A percentile compares a stretch with the other conserved stretches of the same genome.
phyloP scores from a whole-genome alignment of 1,284 basidiomycete genomes.

The Blastosporella zonata region DNA sequence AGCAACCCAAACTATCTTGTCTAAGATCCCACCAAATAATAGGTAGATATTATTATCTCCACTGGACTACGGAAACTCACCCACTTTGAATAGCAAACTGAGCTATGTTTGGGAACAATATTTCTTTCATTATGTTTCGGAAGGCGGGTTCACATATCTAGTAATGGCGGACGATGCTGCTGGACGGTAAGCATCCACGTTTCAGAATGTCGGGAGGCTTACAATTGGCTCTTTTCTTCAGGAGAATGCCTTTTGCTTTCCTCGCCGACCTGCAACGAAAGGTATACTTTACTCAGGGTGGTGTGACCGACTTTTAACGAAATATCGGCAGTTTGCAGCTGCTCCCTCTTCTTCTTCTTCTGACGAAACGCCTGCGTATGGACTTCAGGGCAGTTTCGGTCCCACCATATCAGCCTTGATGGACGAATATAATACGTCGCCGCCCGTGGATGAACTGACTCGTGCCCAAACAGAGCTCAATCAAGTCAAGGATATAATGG shows the following conservation, averaged over 20 bases:
- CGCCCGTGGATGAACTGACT: conserved; percentile 88
- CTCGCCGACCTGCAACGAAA: conserved; percentile 82
- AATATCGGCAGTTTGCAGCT: conserved; percentile 54
- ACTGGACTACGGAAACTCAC: conserved; percentile 4
- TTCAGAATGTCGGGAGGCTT: background rate
- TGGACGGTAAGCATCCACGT: conserved; percentile 56
- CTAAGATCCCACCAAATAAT: conserved; percentile 92
- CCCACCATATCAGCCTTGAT: conserved; percentile 70
- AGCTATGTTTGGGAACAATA: conserved; percentile 97
- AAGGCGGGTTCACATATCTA: conserved; percentile 83
- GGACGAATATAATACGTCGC: conserved; percentile 84
- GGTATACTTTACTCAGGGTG: conserved; percentile 31
- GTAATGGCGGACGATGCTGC: conserved; percentile 93
- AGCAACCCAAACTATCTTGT: conserved; percentile 89
- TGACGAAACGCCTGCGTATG: conserved; percentile 53
- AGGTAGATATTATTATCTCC: conserved; percentile 28
- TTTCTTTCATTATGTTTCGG: conserved; percentile 93
- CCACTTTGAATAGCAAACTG: conserved; percentile 62
- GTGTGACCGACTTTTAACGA: background rate
- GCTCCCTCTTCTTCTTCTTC: conserved; percentile 52
- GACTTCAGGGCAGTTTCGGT: conserved; percentile 69
- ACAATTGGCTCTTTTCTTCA: conserved; percentile 27
- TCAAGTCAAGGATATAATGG: conserved; percentile 97
- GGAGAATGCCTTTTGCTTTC: conserved; percentile 94
- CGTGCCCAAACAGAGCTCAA: conserved; percentile 90